Evolutionary conservation across 495 filamentous ascomycete genomes (phyloP).

Genomic region (Hypomontagnella monticulosa): DNA sequence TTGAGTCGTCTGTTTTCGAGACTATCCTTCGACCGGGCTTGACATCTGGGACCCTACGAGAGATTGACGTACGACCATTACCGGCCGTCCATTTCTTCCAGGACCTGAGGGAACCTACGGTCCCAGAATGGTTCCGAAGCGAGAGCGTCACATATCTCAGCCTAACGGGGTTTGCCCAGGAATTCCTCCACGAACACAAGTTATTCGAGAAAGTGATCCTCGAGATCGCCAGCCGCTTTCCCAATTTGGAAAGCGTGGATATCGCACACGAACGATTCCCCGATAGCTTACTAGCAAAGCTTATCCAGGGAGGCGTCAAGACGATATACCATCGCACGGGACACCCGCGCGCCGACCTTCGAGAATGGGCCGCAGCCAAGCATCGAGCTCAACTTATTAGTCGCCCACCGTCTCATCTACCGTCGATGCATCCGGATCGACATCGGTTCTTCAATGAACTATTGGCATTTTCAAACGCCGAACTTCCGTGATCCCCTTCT

Average conservation of each 20-base stretch:
- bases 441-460: not conserved
- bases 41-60: constrained; percentile 39
- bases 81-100: constrained; percentile 1
- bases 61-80: constrained; percentile 35
- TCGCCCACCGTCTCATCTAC: constrained; percentile 11
- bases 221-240: constrained; percentile 33
- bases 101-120: not conserved
- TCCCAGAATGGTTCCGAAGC: constrained; percentile 38
- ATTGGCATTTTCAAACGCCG: not conserved
- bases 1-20: constrained; percentile 1
- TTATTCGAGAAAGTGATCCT: constrained; percentile 14
- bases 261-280: constrained; percentile 26
- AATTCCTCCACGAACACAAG: not conserved
- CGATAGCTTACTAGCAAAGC: constrained; percentile 28
- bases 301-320: constrained; percentile 33
- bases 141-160: constrained; percentile 30
- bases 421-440: constrained; percentile 23
- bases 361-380: constrained; percentile 32
- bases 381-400: constrained; percentile 20
- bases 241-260: constrained; percentile 37
- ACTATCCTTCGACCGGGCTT: constrained; percentile 31
- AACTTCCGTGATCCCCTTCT: not conserved
- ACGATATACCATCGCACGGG: constrained; percentile 29
- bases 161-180: constrained; percentile 22
- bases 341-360: constrained; percentile 6